Conservation (phyloP, 2,329 filamentous ascomycete species). For the Trichoderma citrinoviride region DNA sequence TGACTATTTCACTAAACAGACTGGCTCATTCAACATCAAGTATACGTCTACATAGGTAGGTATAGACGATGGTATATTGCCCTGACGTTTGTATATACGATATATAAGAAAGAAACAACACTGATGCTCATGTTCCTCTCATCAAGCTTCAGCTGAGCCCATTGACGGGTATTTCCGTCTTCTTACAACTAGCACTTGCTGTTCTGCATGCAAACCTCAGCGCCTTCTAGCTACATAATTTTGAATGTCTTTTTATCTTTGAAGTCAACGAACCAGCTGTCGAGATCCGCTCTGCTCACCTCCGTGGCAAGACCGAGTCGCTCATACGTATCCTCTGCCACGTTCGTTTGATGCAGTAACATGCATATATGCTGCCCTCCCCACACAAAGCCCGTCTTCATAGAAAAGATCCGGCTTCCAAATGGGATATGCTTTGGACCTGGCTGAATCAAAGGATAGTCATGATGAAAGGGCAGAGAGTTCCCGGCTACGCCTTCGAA, state of each 20-base stretch:
- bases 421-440: conserved; percentile 5
- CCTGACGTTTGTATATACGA: not conserved
- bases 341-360: not conserved
- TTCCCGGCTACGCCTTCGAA: not conserved
- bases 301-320: conserved; percentile 10
- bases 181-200: too few species aligned
- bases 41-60: not conserved
- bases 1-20: conserved; percentile 3
- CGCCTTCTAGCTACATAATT: not conserved
- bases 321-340: not conserved
- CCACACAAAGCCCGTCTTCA: conserved; percentile 21
- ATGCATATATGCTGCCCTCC: conserved; percentile 20
- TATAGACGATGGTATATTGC: not conserved
- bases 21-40: conserved; percentile 8
- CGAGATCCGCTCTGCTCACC: not conserved
- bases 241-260: not conserved
- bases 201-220: not conserved
- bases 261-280: not conserved
- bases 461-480: not conserved
- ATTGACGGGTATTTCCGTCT: not conserved
- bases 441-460: conserved; percentile 4
- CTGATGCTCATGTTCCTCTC: too few species aligned
- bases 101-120: too few species aligned
- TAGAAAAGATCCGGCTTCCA: conserved; percentile 2
- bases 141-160: too few species aligned